Conservation (phyloP, 2,329 filamentous ascomycete genomes). For the Hypoxylon sp. region DNA sequence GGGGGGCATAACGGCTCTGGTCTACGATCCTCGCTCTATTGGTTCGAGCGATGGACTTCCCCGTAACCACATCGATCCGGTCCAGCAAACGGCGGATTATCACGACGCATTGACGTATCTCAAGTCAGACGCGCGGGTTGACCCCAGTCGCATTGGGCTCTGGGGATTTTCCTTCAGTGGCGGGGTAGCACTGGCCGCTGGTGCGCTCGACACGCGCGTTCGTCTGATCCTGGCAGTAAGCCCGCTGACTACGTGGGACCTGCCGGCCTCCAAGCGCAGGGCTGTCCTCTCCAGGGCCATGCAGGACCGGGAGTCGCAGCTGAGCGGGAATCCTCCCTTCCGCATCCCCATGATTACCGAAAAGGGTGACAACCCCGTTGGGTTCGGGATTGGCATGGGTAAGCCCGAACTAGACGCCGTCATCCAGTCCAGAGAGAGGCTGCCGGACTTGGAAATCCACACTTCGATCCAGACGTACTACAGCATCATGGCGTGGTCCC, state of each 20-base stretch:
- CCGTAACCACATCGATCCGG: slow-evolving; percentile 35
- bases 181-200: slow-evolving; percentile 13
- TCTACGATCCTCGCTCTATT: slow-evolving; percentile 38
- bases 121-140: slow-evolving; percentile 28
- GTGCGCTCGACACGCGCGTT: slow-evolving; percentile 33
- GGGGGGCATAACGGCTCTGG: slow-evolving; percentile 30
- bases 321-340: not conserved
- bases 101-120: slow-evolving; percentile 6
- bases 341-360: not conserved
- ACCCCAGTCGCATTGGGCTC: slow-evolving; percentile 20
- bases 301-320: not conserved
- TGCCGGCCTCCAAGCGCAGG: not conserved
- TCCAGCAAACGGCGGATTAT: slow-evolving; percentile 23
- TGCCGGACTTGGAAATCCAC: too few relatives aligned
- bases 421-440: too few relatives aligned
- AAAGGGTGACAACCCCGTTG: not conserved
- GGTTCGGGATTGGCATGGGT: not conserved
- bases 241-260: not conserved
- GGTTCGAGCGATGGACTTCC: slow-evolving; percentile 36
- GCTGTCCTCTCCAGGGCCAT: not conserved
- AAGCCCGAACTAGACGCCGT: too few relatives aligned
- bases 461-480: too few relatives aligned
- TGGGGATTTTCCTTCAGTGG: slow-evolving; percentile 41
- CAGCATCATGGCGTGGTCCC: too few relatives aligned
- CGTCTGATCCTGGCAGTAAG: not conserved